These are phyloP conservation scores for Rhizophora apiculata DNA, from an alignment of 345 rosid species.

Conservation along the genomic window DNA sequence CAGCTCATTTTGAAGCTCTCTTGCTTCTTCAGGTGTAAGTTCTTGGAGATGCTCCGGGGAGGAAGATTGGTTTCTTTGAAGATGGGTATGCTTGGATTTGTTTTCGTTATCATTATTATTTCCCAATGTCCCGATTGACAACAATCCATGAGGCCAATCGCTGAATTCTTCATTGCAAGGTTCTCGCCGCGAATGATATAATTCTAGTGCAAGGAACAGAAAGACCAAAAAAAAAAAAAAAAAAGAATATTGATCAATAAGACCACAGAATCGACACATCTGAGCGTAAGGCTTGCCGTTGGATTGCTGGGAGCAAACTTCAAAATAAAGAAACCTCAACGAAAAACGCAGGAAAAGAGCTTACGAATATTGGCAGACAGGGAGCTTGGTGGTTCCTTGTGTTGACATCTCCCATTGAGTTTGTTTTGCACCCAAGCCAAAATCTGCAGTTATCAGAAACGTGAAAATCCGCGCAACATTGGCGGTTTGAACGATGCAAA, in stretches of 20 bases:
- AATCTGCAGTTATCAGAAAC: slow-evolving; percentile 35
- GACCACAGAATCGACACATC: too few species aligned
- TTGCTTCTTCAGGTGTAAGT: slow-evolving; percentile 31
- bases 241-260: too few species aligned
- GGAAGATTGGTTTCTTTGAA: slow-evolving; percentile 2
- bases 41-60: slow-evolving; percentile 15
- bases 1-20: slow-evolving; percentile 34
- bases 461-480: not conserved
- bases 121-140: slow-evolving; percentile 86
- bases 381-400: slow-evolving; percentile 23
- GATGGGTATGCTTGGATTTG: slow-evolving; percentile 15
- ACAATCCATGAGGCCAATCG: slow-evolving; percentile 60
- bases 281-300: too few species aligned
- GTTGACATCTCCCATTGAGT: slow-evolving; percentile 24
- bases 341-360: slow-evolving; percentile 8
- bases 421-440: slow-evolving; percentile 75
- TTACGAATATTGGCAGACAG: slow-evolving; percentile 32
- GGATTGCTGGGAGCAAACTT: too few species aligned
- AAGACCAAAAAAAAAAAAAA: too few species aligned
- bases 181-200: slow-evolving; percentile 22
- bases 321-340: not conserved
- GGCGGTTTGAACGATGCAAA: not conserved
- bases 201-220: not conserved
- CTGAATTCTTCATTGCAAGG: slow-evolving; percentile 48
- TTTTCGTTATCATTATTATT: slow-evolving; percentile 35